phyloP scores from a whole-genome alignment of 2,329 filamentous ascomycete genomes.

The Bipolaris gigantea region DNA sequence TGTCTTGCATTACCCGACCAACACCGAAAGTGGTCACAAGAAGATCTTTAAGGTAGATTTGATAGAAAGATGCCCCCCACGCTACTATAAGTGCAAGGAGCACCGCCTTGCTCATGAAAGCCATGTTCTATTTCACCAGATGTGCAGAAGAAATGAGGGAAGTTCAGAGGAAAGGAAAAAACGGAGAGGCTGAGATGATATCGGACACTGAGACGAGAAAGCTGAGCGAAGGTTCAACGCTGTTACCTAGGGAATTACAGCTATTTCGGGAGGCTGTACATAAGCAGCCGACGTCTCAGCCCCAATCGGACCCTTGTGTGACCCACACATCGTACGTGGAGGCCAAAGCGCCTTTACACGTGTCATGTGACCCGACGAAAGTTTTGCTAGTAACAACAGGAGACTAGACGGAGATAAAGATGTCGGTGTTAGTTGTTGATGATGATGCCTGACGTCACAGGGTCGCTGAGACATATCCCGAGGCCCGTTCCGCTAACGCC shows the following conservation, averaged over 20 bases:
- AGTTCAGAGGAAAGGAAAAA: neutral
- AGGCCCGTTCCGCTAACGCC: neutral
- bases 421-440: neutral
- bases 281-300: constrained; percentile 2
- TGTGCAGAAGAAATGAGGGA: neutral
- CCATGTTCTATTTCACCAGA: constrained; percentile 9
- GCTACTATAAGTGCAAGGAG: constrained; percentile 29
- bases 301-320: neutral
- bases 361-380: neutral
- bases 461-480: neutral
- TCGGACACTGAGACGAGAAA: neutral
- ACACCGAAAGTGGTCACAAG: constrained; percentile 28
- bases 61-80: constrained; percentile 31
- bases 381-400: neutral
- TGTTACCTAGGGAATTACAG: constrained; percentile 9
- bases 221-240: constrained; percentile 7
- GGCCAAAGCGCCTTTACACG: neutral
- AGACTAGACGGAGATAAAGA: neutral
- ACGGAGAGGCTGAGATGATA: neutral
- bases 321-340: constrained; percentile 9
- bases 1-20: constrained; percentile 29
- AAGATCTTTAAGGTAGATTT: constrained; percentile 30
- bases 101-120: constrained; percentile 10
- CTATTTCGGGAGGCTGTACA: neutral
- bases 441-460: constrained; percentile 9